Conservation (phyloP, 345 rosid genomes). For the Salix koriyanagi region DNA sequence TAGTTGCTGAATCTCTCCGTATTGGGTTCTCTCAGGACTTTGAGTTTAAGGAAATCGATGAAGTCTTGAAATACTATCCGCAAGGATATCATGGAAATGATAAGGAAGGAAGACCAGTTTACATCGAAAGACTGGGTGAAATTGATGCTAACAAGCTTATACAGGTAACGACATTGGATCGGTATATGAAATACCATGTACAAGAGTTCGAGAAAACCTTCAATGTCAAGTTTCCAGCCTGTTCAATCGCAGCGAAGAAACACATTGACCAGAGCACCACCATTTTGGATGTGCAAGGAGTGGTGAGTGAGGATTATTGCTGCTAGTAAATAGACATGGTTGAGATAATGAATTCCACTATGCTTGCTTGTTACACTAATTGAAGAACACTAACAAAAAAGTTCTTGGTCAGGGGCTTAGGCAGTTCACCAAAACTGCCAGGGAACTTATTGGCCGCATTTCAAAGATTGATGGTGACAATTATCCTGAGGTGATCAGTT, state of each 20-base stretch:
- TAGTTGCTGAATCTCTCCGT: not conserved
- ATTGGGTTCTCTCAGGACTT: conserved; percentile 48
- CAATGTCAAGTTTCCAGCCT: conserved; percentile 66
- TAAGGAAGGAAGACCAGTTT: conserved; percentile 77
- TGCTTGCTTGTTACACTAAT: not conserved
- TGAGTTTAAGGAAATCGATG: conserved; percentile 64
- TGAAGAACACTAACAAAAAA: not conserved
- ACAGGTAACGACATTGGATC: conserved; percentile 77
- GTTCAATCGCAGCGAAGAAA: conserved; percentile 66
- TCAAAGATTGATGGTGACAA: conserved; percentile 80
- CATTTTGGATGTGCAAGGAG: conserved; percentile 90
- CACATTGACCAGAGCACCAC: conserved; percentile 91
- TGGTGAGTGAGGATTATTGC: conserved; percentile 47
- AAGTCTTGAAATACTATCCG: conserved; percentile 74
- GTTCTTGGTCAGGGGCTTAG: conserved; percentile 65
- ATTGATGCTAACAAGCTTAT: conserved; percentile 75
- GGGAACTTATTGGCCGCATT: conserved; percentile 68
- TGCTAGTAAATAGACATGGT: too few species aligned
- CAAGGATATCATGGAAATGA: conserved; percentile 95
- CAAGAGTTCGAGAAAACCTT: conserved; percentile 83
- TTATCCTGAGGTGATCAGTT: conserved; percentile 69
- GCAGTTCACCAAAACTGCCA: conserved; percentile 73
- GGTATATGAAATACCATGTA: conserved; percentile 78
- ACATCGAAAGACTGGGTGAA: conserved; percentile 76
- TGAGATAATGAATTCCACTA: not conserved